A percentile compares a stretch with the other conserved stretches of the same genome.
These are phyloP conservation scores for Rhodotorula sp. DNA, from an alignment of 1,284 basidiomycete genomes.

Conservation along the genomic window DNA sequence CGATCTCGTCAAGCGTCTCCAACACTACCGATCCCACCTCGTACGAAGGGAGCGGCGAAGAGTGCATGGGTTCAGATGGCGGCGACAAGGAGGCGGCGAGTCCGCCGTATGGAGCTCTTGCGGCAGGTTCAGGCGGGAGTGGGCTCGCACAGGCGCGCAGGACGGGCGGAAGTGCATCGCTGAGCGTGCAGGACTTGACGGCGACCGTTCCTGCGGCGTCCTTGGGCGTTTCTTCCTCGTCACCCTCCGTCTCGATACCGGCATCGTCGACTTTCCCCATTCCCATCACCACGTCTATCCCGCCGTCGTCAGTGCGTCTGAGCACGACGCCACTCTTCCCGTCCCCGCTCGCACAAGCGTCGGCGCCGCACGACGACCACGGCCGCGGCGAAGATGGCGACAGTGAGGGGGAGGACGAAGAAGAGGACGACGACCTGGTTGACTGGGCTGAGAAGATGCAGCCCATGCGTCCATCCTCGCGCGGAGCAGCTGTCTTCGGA, in stretches of 20 bases:
- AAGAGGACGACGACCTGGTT: not conserved
- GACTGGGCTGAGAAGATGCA: constrained; percentile 12
- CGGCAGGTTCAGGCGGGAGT: not conserved
- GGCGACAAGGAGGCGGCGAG: constrained; percentile 1
- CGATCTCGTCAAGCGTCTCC: constrained; percentile 33
- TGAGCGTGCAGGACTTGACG: constrained; percentile 9
- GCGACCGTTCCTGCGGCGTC: not conserved
- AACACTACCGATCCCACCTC: constrained; percentile 33
- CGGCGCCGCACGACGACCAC: constrained; percentile 32
- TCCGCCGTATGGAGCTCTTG: not conserved
- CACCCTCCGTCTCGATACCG: constrained; percentile 21
- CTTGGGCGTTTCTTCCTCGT: not conserved
- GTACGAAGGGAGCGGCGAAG: constrained; percentile 29
- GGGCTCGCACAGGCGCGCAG: not conserved
- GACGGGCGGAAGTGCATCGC: not conserved
- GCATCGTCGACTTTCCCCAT: constrained; percentile 25
- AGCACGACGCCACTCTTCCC: constrained; percentile 38
- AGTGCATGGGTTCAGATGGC: constrained; percentile 14
- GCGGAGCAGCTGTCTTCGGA: constrained; percentile 24
- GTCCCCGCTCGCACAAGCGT: constrained; percentile 34
- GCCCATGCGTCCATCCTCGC: not conserved
- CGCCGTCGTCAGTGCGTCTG: constrained; percentile 28
- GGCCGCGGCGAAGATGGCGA: constrained; percentile 36
- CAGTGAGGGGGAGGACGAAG: constrained; percentile 34
- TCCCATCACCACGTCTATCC: constrained; percentile 20